These are phyloP conservation scores for Lepraria neglecta DNA, from an alignment of 495 filamentous ascomycete genomes.

Conservation along the genomic window DNA sequence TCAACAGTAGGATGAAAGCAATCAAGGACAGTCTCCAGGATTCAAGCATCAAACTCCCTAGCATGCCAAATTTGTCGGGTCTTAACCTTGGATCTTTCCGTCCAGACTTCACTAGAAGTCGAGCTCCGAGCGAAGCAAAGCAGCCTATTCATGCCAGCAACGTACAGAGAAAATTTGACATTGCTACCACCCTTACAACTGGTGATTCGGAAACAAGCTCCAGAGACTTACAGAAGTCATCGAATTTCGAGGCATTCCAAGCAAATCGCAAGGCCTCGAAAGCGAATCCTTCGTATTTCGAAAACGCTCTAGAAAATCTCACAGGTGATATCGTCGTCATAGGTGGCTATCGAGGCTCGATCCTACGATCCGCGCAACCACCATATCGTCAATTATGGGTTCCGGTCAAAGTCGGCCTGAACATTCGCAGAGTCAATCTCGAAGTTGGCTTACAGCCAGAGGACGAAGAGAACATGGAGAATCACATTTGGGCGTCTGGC, in stretches of 20 bases:
- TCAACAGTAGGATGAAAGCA: slow-evolving; percentile 84
- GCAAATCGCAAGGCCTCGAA: slow-evolving; percentile 25
- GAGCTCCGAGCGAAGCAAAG: slow-evolving; percentile 22
- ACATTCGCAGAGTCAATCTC: slow-evolving; percentile 84
- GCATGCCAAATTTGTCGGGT: slow-evolving; percentile 51
- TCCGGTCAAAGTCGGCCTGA: slow-evolving; percentile 88
- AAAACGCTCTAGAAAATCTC: slow-evolving; percentile 60
- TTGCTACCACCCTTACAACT: not conserved
- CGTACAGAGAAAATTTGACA: not conserved
- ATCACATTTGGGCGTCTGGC: slow-evolving; percentile 72
- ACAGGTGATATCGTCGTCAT: slow-evolving; percentile 83
- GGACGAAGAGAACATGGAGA: slow-evolving; percentile 80
- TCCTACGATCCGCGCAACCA: slow-evolving; percentile 76
- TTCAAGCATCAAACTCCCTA: slow-evolving; percentile 65
- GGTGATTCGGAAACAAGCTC: not conserved
- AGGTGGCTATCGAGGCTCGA: slow-evolving; percentile 85
- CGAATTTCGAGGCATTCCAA: not conserved
- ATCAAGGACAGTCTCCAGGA: slow-evolving; percentile 84
- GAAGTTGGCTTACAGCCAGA: slow-evolving; percentile 78
- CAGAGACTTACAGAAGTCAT: not conserved
- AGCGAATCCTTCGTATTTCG: slow-evolving; percentile 46
- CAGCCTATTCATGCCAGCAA: slow-evolving; percentile 14
- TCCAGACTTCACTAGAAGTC: slow-evolving; percentile 41
- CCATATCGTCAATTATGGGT: slow-evolving; percentile 84
- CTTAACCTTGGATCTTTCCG: slow-evolving; percentile 38